Percentiles rank a stretch among this genome's conserved stretches.
These are phyloP conservation scores for Ganoderma resinaceum DNA, from an alignment of 1,284 basidiomycete species.

Conservation along the genomic window DNA sequence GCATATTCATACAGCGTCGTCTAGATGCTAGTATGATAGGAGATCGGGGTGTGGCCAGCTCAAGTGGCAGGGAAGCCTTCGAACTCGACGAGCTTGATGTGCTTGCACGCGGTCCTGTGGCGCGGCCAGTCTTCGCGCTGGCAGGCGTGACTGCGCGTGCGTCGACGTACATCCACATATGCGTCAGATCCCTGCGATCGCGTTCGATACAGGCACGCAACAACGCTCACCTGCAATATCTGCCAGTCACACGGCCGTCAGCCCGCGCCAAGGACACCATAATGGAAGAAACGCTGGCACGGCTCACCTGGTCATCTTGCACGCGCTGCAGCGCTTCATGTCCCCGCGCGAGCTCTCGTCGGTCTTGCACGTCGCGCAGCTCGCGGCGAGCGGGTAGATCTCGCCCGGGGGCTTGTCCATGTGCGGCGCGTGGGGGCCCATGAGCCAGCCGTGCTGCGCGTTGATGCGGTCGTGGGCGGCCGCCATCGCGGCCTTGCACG, in stretches of 20 bases:
- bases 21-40: neutral
- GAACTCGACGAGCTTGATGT: constrained; percentile 14
- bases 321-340: constrained; percentile 19
- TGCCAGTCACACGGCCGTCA: neutral
- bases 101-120: constrained; percentile 30
- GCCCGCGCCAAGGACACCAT: neutral
- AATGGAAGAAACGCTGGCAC: neutral
- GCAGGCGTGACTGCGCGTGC: constrained; percentile 16
- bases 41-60: neutral
- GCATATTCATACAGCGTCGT: too few relatives aligned
- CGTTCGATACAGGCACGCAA: neutral
- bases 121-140: constrained; percentile 31
- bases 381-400: constrained; percentile 21
- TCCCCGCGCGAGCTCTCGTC: constrained; percentile 13
- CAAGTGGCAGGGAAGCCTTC: constrained; percentile 4
- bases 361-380: constrained; percentile 21
- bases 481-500: constrained; percentile 12
- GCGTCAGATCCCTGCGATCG: neutral
- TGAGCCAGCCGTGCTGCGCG: constrained; percentile 15
- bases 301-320: constrained; percentile 23
- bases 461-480: constrained; percentile 17
- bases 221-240: constrained; percentile 20
- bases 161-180: neutral
- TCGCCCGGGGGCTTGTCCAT: constrained; percentile 13
- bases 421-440: constrained; percentile 18